Evolutionary conservation across 2,329 filamentous ascomycete species (phyloP).

Genomic region (Diatrype stigma): DNA sequence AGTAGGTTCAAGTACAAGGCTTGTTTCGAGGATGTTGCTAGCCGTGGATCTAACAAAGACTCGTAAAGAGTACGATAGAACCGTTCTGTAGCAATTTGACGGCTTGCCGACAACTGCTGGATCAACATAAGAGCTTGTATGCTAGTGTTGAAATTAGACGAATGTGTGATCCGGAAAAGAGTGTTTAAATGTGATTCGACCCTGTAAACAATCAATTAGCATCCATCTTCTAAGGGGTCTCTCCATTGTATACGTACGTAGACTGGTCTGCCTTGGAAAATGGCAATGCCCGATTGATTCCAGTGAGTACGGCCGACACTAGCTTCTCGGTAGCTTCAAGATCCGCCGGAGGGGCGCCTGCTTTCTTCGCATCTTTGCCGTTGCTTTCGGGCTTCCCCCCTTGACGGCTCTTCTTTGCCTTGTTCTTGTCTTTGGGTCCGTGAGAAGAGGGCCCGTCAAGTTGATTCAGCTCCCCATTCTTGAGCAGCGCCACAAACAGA

Average conservation of each 20-base stretch:
- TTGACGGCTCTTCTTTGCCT: slow-evolving; percentile 51
- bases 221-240: slow-evolving; percentile 7
- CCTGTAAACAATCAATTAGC: slow-evolving; percentile 33
- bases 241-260: slow-evolving; percentile 46
- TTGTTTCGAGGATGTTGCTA: slow-evolving; percentile 89
- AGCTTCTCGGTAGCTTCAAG: slow-evolving; percentile 84
- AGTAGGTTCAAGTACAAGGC: slow-evolving; percentile 91
- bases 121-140: slow-evolving; percentile 94
- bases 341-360: slow-evolving; percentile 36
- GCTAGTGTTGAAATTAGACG: slow-evolving; percentile 97
- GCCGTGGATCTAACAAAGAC: slow-evolving; percentile 83
- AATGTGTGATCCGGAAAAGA: slow-evolving; percentile 93
- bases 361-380: slow-evolving; percentile 30
- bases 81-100: slow-evolving; percentile 78
- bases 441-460: slow-evolving; percentile 34
- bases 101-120: slow-evolving; percentile 80
- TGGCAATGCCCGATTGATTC: slow-evolving; percentile 92
- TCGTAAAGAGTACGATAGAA: slow-evolving; percentile 97
- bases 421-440: slow-evolving; percentile 29
- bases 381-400: slow-evolving; percentile 31
- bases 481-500: slow-evolving; percentile 78
- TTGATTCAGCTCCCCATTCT: slow-evolving; percentile 45
- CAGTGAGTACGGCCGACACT: slow-evolving; percentile 84
- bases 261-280: slow-evolving; percentile 80
- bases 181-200: slow-evolving; percentile 89